These are phyloP conservation scores for Phascolomyces articulosus DNA, from an alignment of 371 early-diverging fungal species.

Conservation along the genomic window DNA sequence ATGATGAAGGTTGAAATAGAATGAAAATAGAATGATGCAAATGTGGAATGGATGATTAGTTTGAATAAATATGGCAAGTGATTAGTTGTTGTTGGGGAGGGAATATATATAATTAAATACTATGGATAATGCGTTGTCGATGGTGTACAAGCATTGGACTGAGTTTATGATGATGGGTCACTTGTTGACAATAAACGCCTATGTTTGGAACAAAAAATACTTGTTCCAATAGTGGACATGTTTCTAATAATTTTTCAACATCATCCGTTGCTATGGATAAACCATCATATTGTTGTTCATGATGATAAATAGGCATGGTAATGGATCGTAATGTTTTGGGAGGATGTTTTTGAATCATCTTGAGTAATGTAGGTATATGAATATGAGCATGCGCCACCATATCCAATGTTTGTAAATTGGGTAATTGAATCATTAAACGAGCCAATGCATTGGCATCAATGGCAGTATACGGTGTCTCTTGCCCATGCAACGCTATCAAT, in stretches of 20 bases:
- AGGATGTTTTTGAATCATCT: background rate
- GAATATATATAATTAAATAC: too few species aligned
- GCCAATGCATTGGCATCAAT: slow-evolving; percentile 31
- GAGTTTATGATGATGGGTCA: background rate
- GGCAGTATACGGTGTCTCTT: slow-evolving; percentile 26
- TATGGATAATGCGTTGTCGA: slow-evolving; percentile 5
- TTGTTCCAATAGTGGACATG: background rate
- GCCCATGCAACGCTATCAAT: slow-evolving; percentile 16
- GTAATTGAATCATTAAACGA: slow-evolving; percentile 25
- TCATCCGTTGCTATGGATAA: background rate
- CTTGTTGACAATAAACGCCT: background rate
- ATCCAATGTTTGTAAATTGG: slow-evolving; percentile 20
- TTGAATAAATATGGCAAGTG: too few species aligned
- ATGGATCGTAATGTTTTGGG: background rate
- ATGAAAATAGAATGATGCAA: too few species aligned
- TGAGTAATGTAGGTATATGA: slow-evolving; percentile 28
- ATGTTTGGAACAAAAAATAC: slow-evolving; percentile 2
- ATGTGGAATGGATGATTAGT: too few species aligned
- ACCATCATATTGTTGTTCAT: slow-evolving; percentile 3
- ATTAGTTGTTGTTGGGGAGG: too few species aligned
- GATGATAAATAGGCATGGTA: background rate
- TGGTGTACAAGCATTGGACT: background rate
- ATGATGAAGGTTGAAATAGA: too few species aligned
- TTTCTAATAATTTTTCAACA: background rate
- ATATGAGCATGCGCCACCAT: slow-evolving; percentile 32